These are phyloP conservation scores for maize (Zea mays) DNA, from an alignment of 176 grass and related monocot genomes.

Conservation along the genomic window DNA sequence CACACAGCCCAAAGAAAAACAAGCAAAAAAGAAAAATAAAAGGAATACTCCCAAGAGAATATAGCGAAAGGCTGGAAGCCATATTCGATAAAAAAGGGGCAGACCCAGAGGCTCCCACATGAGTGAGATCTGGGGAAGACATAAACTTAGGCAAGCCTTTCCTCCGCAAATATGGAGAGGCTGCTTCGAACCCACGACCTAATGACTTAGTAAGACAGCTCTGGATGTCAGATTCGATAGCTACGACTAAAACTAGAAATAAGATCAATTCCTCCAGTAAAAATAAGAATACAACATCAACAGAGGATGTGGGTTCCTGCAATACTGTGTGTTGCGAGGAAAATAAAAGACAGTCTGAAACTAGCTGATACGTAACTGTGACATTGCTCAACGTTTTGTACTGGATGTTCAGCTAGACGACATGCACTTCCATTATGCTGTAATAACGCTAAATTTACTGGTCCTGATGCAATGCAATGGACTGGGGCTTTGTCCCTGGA, in stretches of 20 bases:
- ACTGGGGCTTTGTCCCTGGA: neutral
- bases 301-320: neutral
- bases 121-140: too few species aligned
- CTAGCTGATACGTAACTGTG: neutral
- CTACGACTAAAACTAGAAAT: neutral
- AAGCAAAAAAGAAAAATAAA: too few species aligned
- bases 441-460: neutral
- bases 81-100: neutral
- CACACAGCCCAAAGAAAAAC: too few species aligned
- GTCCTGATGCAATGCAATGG: neutral
- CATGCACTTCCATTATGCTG: neutral
- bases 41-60: neutral
- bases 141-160: too few species aligned
- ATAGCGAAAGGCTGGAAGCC: neutral
- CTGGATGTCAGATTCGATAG: neutral
- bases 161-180: too few species aligned
- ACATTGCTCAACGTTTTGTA: neutral
- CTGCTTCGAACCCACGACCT: too few species aligned
- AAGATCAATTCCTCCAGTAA: neutral
- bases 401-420: neutral
- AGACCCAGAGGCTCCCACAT: too few species aligned
- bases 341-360: neutral
- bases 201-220: too few species aligned
- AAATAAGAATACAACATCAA: neutral
- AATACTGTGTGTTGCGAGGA: neutral